Conservation (phyloP, 2,329 filamentous ascomycete genomes). For the Colletotrichum brevisporum region DNA sequence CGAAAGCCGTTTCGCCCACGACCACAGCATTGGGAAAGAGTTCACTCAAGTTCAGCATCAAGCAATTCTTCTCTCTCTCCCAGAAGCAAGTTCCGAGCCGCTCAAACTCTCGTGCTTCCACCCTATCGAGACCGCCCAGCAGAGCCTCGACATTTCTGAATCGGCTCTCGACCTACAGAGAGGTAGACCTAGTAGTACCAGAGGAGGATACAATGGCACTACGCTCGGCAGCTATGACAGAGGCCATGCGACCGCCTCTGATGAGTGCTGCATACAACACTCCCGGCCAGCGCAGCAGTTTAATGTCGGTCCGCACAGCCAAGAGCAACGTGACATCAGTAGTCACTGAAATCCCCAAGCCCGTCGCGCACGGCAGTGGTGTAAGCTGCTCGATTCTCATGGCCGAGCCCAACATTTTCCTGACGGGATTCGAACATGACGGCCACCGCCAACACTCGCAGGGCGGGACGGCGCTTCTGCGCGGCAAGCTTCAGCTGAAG, state of each 20-base stretch:
- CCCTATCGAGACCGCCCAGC: slow-evolving; percentile 36
- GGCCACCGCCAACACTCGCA: slow-evolving; percentile 63
- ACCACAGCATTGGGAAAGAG: slow-evolving; percentile 39
- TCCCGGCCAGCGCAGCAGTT: slow-evolving; percentile 60
- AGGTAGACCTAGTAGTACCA: slow-evolving; percentile 37
- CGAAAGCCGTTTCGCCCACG: slow-evolving; percentile 30
- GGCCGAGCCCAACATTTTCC: slow-evolving; percentile 84
- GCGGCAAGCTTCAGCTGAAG: slow-evolving; percentile 85
- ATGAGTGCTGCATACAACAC: slow-evolving; percentile 45
- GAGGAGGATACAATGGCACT: slow-evolving; percentile 42
- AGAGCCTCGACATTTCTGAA: slow-evolving; percentile 34
- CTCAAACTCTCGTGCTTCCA: slow-evolving; percentile 33
- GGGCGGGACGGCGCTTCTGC: slow-evolving; percentile 85
- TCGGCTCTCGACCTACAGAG: slow-evolving; percentile 32
- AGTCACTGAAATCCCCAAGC: slow-evolving; percentile 75
- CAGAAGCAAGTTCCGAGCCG: slow-evolving; percentile 35
- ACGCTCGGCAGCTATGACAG: slow-evolving; percentile 36
- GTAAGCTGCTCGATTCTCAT: slow-evolving; percentile 81
- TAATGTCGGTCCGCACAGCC: slow-evolving; percentile 64
- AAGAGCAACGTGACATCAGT: slow-evolving; percentile 66
- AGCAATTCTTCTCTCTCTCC: slow-evolving; percentile 38
- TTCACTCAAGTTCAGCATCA: slow-evolving; percentile 36
- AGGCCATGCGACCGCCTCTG: slow-evolving; percentile 37
- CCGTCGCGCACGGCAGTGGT: slow-evolving; percentile 83
- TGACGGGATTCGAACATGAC: slow-evolving; percentile 83